These are phyloP conservation scores for Rosellinia necatrix DNA, from an alignment of 2,329 filamentous ascomycete species.

Conservation along the genomic window DNA sequence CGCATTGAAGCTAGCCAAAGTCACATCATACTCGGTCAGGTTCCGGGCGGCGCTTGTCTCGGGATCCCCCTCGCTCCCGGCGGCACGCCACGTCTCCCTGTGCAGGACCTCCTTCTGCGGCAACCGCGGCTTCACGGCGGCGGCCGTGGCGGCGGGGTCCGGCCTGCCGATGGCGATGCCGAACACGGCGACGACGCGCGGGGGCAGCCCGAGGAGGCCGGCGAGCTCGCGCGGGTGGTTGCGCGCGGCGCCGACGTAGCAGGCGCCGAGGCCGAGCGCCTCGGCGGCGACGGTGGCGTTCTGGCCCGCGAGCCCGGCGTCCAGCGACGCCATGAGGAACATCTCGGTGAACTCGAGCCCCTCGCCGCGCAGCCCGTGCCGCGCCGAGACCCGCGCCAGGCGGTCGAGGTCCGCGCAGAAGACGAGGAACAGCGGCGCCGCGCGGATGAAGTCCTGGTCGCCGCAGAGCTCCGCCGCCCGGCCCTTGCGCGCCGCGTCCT, in stretches of 20 bases:
- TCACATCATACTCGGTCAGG: conserved; percentile 34
- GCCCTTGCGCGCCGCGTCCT: conserved; percentile 35
- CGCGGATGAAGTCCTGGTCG: conserved; percentile 41
- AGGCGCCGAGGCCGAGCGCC: conserved; percentile 39
- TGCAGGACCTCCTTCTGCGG: conserved; percentile 37
- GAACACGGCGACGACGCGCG: conserved; percentile 40
- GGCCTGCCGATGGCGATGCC: conserved; percentile 39
- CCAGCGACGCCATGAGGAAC: conserved; percentile 42
- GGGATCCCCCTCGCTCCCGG: conserved; percentile 6
- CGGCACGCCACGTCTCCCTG: conserved; percentile 34
- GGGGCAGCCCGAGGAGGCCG: conserved; percentile 36
- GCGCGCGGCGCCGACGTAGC: conserved; percentile 41
- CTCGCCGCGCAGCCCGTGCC: conserved; percentile 28
- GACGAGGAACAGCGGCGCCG: conserved; percentile 41
- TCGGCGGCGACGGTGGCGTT: conserved; percentile 40
- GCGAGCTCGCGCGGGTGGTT: conserved; percentile 38
- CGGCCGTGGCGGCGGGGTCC: conserved; percentile 29
- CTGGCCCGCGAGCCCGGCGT: conserved; percentile 41
- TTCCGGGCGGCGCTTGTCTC: conserved; percentile 27
- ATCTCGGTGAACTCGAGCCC: conserved; percentile 40
- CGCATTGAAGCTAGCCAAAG: conserved; percentile 35
- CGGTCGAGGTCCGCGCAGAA: conserved; percentile 43
- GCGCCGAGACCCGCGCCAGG: conserved; percentile 33
- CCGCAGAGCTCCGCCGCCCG: conserved; percentile 36
- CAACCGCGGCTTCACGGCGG: conserved; percentile 39